These are phyloP conservation scores for Microsporum audouinii DNA, from an alignment of 2,329 filamentous ascomycete species.

Conservation along the genomic window DNA sequence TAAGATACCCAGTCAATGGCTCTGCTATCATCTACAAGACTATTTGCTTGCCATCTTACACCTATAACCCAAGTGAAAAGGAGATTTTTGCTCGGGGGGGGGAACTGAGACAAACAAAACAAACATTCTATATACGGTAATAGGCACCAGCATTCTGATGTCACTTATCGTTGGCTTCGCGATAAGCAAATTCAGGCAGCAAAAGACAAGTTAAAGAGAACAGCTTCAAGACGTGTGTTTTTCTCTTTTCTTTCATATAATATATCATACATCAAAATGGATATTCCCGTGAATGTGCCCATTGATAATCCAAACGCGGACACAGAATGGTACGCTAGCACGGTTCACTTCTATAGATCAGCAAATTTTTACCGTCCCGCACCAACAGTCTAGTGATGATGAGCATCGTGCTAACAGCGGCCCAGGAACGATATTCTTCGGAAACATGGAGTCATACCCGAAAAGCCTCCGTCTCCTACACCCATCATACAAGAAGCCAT, in stretches of 20 bases:
- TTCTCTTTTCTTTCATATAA: not conserved
- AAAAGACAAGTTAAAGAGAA: not conserved
- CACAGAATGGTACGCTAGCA: conserved; percentile 69
- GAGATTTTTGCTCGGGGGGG: not conserved
- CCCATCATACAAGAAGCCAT: conserved; percentile 94
- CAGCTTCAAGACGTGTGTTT: not conserved
- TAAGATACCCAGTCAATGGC: no score
- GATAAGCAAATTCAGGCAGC: not conserved
- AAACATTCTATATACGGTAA: conserved; percentile 11
- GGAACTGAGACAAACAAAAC: conserved; percentile 13
- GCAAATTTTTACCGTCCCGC: not conserved
- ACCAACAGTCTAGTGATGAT: not conserved
- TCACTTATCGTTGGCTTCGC: not conserved
- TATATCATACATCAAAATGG: conserved; percentile 26
- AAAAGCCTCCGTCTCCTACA: conserved; percentile 90
- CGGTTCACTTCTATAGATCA: conserved; percentile 7
- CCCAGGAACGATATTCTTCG: conserved; percentile 93
- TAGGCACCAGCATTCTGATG: conserved; percentile 15
- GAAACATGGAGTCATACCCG: conserved; percentile 93
- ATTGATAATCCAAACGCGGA: conserved; percentile 94
- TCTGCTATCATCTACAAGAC: not conserved
- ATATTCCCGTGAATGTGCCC: conserved; percentile 60
- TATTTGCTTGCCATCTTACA: not conserved
- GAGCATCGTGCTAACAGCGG: conserved; percentile 6
- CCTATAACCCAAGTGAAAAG: not conserved